Base-by-base conservation (phyloP, 495 filamentous ascomycete species). In the Daldinia decipiens region DNA sequence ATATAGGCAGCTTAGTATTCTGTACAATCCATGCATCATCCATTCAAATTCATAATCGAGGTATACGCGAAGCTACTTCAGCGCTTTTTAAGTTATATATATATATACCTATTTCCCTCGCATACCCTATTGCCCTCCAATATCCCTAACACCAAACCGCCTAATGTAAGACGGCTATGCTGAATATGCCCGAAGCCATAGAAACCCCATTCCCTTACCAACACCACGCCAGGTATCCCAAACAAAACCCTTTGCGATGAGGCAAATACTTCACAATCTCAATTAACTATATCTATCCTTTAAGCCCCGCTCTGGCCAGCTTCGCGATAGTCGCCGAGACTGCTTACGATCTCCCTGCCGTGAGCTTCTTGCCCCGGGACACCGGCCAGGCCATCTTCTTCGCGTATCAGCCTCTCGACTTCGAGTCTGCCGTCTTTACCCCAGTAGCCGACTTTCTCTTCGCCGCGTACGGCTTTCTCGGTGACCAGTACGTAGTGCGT, bases 401-500 rank as follows among this genome's bases (percentile, higher is more conserved):
- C 76, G 62, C 81, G 52, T 74, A 89, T 77, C 53, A 78, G 63
- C 74, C 82, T 67, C 82, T 90, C 79, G 72, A 88, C 61, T 78
- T 91, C 74, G 76, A 87, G 64, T 68, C 82, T 65, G 47, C 82
- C 81, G 19, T 82, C 81, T 59, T 86, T 85, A 0, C 85, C 83
- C 78, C 83, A 84, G 40, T 85, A 86, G 0, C 74, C 73, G 0
- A 84, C 81, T 71, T 83, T 84, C 68, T 89, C 87, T 12, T 88
- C 80, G 17, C 89, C 88, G 13, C 85, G 79, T 0, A 93, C 92
- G 12, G 91, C 92, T 2, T 81, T 84, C 77, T 92, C 87, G 0
- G 89, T 95, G n/a, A 97, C 87, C 1, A 95, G 83, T 3, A 95
- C 90, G 67, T 79, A 83, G 57, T 76, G 79, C 65, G 71, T 80